A percentile compares a stretch with the other conserved stretches of the same genome.
These are phyloP conservation scores for Nicotiana paniculata DNA, from an alignment of 257 asterid species.

Conservation along the genomic window DNA sequence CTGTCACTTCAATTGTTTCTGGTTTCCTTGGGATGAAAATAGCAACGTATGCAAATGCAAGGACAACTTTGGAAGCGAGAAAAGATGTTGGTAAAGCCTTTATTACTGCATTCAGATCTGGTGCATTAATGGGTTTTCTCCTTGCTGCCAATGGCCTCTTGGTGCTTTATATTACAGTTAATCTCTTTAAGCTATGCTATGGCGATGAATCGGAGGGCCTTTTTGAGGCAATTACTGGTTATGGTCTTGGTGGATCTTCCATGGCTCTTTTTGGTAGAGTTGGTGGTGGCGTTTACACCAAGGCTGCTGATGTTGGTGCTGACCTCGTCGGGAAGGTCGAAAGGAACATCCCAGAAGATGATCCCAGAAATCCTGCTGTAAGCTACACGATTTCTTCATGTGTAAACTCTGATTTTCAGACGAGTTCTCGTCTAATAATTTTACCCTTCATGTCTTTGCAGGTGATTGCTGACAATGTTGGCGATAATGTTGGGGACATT, in stretches of 20 bases:
- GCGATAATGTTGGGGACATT: slow-evolving; percentile 95
- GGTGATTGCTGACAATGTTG: slow-evolving; percentile 96
- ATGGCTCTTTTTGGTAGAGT: slow-evolving; percentile 30
- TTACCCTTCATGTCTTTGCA: slow-evolving; percentile 21
- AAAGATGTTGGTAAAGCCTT: slow-evolving; percentile 30
- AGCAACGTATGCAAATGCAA: not conserved
- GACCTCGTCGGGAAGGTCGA: not conserved
- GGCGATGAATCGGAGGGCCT: slow-evolving; percentile 96
- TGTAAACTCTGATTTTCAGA: not conserved
- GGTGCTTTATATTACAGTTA: slow-evolving; percentile 71
- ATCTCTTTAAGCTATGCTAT: slow-evolving; percentile 73
- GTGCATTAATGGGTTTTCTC: not conserved
- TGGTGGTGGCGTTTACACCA: slow-evolving; percentile 10
- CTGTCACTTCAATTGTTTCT: no score
- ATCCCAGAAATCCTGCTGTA: slow-evolving; percentile 5
- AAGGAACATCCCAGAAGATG: not conserved
- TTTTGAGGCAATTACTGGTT: slow-evolving; percentile 84
- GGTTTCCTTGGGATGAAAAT: no score
- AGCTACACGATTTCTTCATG: not conserved
- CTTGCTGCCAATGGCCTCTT: slow-evolving; percentile 41
- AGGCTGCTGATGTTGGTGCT: slow-evolving; percentile 9
- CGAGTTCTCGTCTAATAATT: not conserved
- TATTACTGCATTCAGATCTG: slow-evolving; percentile 32
- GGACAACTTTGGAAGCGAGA: slow-evolving; percentile 6
- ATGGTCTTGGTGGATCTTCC: slow-evolving; percentile 93